Conservation (phyloP, 768 basidiomycete species). For the Pleurotus pulmonarius region DNA sequence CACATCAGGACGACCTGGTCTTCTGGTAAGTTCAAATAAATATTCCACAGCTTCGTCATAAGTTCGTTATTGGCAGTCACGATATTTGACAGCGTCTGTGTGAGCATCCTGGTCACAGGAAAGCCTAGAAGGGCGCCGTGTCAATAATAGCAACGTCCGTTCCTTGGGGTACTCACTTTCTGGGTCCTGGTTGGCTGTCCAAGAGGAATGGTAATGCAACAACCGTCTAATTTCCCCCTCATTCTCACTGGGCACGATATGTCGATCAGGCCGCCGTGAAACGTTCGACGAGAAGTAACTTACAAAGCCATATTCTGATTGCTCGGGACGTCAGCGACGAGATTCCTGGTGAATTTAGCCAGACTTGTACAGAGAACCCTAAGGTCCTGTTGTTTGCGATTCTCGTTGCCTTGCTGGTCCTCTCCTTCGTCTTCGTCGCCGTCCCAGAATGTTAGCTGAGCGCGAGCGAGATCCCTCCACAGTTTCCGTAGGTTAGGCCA, state of each 20-base stretch:
- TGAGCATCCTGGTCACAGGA: constrained; percentile 57
- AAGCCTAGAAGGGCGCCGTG: constrained; percentile 42
- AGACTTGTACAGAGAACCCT: constrained; percentile 44
- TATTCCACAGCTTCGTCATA: constrained; percentile 56
- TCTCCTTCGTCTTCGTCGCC: constrained; percentile 42
- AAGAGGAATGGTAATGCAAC: constrained; percentile 74
- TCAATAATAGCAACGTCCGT: neutral
- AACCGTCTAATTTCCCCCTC: constrained; percentile 69
- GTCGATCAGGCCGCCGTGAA: neutral
- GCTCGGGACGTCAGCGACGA: constrained; percentile 68
- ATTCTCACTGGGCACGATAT: constrained; percentile 43
- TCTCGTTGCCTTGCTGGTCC: constrained; percentile 18
- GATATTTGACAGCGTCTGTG: constrained; percentile 82
- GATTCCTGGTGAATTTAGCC: constrained; percentile 79
- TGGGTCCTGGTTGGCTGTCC: constrained; percentile 60
- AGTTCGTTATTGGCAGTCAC: constrained; percentile 69
- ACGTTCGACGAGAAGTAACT: constrained; percentile 24
- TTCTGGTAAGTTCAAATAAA: constrained; percentile 64
- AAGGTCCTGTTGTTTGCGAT: constrained; percentile 26
- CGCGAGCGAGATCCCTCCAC: constrained; percentile 51
- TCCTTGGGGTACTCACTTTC: constrained; percentile 36
- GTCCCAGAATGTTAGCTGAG: constrained; percentile 50
- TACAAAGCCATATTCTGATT: constrained; percentile 77
- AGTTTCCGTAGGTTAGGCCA: constrained; percentile 53
- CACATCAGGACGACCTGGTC: constrained; percentile 76